Conservation (phyloP, 1,284 basidiomycete species). For the Fomitopsis pinicola region DNA sequence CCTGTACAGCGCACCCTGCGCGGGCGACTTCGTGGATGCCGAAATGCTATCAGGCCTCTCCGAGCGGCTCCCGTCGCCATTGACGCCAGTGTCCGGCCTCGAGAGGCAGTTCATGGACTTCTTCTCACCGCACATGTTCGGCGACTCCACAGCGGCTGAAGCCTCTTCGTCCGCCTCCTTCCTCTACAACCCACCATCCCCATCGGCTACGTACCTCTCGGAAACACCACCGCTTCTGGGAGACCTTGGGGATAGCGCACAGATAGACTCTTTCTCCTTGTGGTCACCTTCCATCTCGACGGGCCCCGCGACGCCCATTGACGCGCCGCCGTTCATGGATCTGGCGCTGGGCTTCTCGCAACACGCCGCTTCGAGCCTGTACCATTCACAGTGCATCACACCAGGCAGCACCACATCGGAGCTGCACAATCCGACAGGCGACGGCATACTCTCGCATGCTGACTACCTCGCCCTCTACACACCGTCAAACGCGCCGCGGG, state of each 20-base stretch:
- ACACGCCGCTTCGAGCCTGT: not conserved
- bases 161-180: not conserved
- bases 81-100: constrained; percentile 5
- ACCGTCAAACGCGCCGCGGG: not conserved
- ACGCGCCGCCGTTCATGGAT: not conserved
- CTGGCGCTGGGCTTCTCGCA: not conserved
- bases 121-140: constrained; percentile 11
- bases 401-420: not conserved
- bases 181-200: not conserved
- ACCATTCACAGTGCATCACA: not conserved
- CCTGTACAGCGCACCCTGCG: constrained; percentile 5
- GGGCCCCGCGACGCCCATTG: not conserved
- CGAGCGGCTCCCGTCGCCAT: constrained; percentile 5
- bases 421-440: not conserved
- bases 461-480: constrained; percentile 1
- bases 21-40: not conserved
- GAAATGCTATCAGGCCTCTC: constrained; percentile 3
- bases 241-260: not conserved
- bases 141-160: constrained; percentile 4
- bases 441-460: not conserved
- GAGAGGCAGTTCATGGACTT: constrained; percentile 14
- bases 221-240: constrained; percentile 1
- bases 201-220: not conserved
- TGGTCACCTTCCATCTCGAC: not conserved
- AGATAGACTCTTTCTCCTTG: not conserved